Base-by-base conservation (phyloP, 2,329 filamentous ascomycete genomes). In the Fusarium cyanostomum region DNA sequence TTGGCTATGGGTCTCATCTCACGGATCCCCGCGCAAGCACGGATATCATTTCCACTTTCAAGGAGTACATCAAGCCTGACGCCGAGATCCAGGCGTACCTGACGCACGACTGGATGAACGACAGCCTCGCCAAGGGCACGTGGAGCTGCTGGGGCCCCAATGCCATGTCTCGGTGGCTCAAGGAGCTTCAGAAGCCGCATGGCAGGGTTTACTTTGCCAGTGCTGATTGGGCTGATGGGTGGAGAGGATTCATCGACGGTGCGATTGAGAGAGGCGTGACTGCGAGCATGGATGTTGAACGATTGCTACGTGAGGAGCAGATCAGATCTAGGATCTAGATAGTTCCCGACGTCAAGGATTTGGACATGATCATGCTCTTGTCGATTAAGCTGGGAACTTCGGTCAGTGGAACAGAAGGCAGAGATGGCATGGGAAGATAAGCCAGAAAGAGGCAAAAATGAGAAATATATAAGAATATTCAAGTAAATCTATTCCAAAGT, bases 211-310 rank as follows among this genome's bases (percentile, higher is more conserved):
- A 53, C 3, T 68, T 71, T 30, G 69, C 69, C 1, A 68, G 66
- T 7, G 60, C 46, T 0, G 69, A 71, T n/a, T 68, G 65, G 49
- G 65, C 68, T 2, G 13, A 64, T 34, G 68, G 68, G 1, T 71
- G 68, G 69, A 48, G 68, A 3, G 68, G 68, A 0, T 71, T 68
- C 4, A 21, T 71, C 24, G 68, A 71, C 24, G 68, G 68, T 8
- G 67, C 69, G 1, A 61, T 71, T n/a, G 64, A 71, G 12, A 53
- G 38, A 11, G 67, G 67, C 1, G 26, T 51, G 3, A 38, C 26
- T 6, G 55, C 28, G 7, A 41, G 46, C 8, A 15, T 42, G 5
- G 7, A 57, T 11, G 39, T 64, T 1, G 16, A 52, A 0, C 3
- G 34, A 3, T 2, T 49, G 2, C 18, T 55, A n/a, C 26, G 1